These are phyloP conservation scores for Populus deltoides DNA, from an alignment of 345 rosid species.

Conservation along the genomic window DNA sequence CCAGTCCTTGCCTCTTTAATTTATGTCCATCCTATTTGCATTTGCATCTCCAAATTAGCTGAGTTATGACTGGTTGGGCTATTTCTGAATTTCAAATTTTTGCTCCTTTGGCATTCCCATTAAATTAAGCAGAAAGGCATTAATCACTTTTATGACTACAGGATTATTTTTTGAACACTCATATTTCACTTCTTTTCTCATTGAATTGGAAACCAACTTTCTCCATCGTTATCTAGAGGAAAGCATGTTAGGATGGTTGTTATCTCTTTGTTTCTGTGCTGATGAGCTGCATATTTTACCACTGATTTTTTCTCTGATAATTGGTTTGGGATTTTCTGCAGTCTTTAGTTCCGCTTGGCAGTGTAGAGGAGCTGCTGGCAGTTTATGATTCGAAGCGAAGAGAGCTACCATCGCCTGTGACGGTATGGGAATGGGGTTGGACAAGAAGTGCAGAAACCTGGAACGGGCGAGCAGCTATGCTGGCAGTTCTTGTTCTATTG, in stretches of 20 bases:
- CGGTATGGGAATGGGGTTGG: slow-evolving; percentile 99
- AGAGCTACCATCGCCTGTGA: slow-evolving; percentile 88
- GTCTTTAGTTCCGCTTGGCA: slow-evolving; percentile 95
- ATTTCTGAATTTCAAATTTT: background rate
- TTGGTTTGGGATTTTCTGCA: slow-evolving; percentile 31
- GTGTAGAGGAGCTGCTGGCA: slow-evolving; percentile 87
- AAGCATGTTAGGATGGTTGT: background rate
- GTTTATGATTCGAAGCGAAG: slow-evolving; percentile 86
- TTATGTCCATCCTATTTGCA: background rate
- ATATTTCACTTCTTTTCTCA: background rate
- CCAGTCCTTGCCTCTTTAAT: background rate
- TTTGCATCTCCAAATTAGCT: background rate
- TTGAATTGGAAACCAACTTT: background rate
- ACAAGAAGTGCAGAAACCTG: slow-evolving; percentile 99
- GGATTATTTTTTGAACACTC: background rate
- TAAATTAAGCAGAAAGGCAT: background rate
- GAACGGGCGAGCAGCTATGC: slow-evolving; percentile 99
- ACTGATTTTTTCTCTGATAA: background rate
- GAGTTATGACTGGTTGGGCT: background rate
- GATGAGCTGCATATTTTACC: background rate
- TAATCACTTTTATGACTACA: background rate
- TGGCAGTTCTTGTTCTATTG: slow-evolving; percentile 79
- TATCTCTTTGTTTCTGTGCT: background rate
- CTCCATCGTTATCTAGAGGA: background rate
- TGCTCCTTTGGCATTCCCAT: background rate